Base-by-base conservation (phyloP, 768 basidiomycete species). In the Trametes cinnabarina region DNA sequence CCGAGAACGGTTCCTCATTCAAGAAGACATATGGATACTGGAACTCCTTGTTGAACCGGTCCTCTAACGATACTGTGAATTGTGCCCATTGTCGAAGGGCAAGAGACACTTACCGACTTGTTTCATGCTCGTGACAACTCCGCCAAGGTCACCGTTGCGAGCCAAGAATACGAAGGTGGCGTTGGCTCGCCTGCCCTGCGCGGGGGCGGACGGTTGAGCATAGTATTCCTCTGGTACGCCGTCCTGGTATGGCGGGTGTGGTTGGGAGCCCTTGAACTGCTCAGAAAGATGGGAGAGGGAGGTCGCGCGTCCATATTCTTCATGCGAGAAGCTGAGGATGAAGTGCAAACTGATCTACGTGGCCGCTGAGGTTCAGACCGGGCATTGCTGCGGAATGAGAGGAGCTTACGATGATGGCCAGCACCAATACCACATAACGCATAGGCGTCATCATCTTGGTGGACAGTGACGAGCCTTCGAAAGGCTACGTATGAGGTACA, bases 21-120 rank as follows among this genome's bases (percentile, higher is more conserved):
- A 95, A 77, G 65, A 94, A 83, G n/a, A 90, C 83, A 75, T 87
- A 94, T 9, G 90, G 89, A 71, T 94, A 94, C 43, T 76, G 74
- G 62, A 77, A 84, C 65, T 80, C 78, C 60, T 80, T 78, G 69
- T 86, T 86, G 72, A 84, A 85, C 19, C 82, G 72, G 61, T 80
- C 77, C 70, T 86, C 69, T 70, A 41, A 3, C 14, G 22, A 8
- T 17, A 6, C 7, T 1, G 17, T 30, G 2, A 35, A 32, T 3
- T 26, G 14, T 28, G 1, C 19, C 14, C 11, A 37, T n/a, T n/a
- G 25, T 2, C 3, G n/a, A 46, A 9, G n/a, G n/a, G 25, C 14
- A 3, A 7, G 37, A 35, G 2, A 6, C 25, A 57, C 69, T 19
- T 32, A 68, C 69, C 84, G 73, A 83, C 75, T 68, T 81, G 79